A percentile compares a stretch with the other conserved stretches of the same genome.
Conservation (phyloP, 2,329 filamentous ascomycete species). For the Microsporum ferrugineum region DNA sequence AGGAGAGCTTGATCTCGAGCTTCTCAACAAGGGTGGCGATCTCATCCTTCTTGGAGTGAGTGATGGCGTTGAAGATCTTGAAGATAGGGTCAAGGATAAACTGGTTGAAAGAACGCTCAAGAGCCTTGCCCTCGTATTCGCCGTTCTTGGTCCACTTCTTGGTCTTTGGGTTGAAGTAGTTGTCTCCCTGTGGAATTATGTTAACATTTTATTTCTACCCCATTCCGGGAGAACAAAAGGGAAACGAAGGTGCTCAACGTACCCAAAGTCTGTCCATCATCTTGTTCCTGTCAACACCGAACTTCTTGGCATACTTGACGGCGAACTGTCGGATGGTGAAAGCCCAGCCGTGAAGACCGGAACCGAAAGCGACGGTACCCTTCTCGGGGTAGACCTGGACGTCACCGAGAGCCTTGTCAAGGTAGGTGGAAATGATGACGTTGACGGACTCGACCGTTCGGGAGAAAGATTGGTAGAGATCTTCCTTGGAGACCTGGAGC, state of each 20-base stretch:
- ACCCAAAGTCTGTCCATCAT: constrained; percentile 99
- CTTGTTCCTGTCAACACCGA: constrained; percentile 99
- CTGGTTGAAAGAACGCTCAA: constrained; percentile 99
- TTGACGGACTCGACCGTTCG: constrained; percentile 99
- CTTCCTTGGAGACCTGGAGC: constrained; percentile 96
- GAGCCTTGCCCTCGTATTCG: constrained; percentile 70
- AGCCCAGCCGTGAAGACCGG: constrained; percentile 98
- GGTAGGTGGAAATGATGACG: constrained; percentile 99
- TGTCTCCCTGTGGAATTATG: constrained; percentile 57
- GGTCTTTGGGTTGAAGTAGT: constrained; percentile 99
- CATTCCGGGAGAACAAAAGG: background rate
- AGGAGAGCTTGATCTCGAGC: constrained; percentile 81
- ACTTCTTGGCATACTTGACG: constrained; percentile 95
- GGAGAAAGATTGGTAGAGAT: constrained; percentile 98
- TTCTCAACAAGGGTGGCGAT: constrained; percentile 72
- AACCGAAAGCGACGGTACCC: constrained; percentile 97
- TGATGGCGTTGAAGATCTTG: constrained; percentile 92
- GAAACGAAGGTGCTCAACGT: constrained; percentile 28
- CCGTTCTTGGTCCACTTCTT: constrained; percentile 98
- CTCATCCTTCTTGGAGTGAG: constrained; percentile 98
- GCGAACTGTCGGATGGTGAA: constrained; percentile 99
- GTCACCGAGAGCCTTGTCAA: constrained; percentile 92
- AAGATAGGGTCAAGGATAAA: constrained; percentile 99
- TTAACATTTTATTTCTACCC: background rate
- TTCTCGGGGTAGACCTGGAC: constrained; percentile 97